phyloP scores from a whole-genome alignment of 31 red algal genomes.

The Bonnemaisonia californica region DNA sequence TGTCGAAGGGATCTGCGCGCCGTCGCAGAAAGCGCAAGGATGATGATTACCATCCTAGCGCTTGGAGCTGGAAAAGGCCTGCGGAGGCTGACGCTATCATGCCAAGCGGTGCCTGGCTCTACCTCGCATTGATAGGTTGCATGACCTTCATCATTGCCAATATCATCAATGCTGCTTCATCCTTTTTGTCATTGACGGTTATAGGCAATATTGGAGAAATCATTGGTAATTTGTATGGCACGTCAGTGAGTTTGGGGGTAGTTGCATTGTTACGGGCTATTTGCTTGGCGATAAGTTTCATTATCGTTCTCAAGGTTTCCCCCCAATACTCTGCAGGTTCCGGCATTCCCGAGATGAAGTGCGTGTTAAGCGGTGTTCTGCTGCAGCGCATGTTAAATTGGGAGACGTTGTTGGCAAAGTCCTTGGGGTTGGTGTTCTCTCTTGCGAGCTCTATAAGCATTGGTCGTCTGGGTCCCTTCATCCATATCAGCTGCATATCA shows the following conservation, averaged over 20 bases:
- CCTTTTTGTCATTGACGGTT: slow-evolving; percentile 14
- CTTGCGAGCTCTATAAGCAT: slow-evolving; percentile 73
- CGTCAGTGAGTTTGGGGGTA: not conserved
- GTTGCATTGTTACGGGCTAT: slow-evolving; percentile 36
- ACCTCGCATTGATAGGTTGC: slow-evolving; percentile 72
- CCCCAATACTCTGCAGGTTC: slow-evolving; percentile 81
- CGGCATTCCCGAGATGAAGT: slow-evolving; percentile 96
- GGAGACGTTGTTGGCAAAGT: slow-evolving; percentile 70
- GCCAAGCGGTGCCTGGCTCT: slow-evolving; percentile 77
- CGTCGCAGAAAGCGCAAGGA: not conserved
- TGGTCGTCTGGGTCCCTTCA: slow-evolving; percentile 85
- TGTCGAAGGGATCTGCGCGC: not conserved
- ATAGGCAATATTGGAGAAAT: slow-evolving; percentile 22
- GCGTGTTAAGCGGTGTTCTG: slow-evolving; percentile 73
- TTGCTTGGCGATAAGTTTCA: slow-evolving; percentile 43
- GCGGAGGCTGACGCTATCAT: slow-evolving; percentile 75
- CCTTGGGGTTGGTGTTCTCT: slow-evolving; percentile 75
- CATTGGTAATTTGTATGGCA: slow-evolving; percentile 16
- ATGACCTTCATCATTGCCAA: slow-evolving; percentile 60
- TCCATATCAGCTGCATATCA: slow-evolving; percentile 71
- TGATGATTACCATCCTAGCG: slow-evolving; percentile 39
- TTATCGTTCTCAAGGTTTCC: slow-evolving; percentile 36
- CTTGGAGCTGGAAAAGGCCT: slow-evolving; percentile 74
- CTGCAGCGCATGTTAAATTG: slow-evolving; percentile 69
- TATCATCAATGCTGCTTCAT: slow-evolving; percentile 38